Conservation (phyloP, 306 rosid genomes). For the Chamaecrista fasciculata region DNA sequence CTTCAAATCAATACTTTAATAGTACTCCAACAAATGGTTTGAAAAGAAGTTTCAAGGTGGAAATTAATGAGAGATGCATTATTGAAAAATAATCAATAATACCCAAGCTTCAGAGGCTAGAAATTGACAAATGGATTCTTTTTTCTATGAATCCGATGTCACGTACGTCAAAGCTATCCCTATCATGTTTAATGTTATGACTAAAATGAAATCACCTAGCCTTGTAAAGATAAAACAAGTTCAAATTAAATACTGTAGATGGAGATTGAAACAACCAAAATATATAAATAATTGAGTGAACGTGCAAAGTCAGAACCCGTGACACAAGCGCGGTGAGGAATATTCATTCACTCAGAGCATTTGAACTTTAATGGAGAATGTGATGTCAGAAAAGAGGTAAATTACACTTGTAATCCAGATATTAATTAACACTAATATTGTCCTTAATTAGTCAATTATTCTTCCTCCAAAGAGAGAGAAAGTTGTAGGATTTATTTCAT, state of each 20-base stretch:
- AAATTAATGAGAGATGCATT: not conserved
- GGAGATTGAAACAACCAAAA: not conserved
- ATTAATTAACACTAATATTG: too few species aligned
- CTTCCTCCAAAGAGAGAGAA: not conserved
- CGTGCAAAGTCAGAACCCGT: not conserved
- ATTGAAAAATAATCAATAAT: slow-evolving; percentile 6
- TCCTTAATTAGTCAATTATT: too few species aligned
- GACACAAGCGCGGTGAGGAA: not conserved
- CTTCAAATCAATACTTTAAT: too few species aligned
- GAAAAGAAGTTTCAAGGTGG: not conserved
- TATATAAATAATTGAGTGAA: not conserved
- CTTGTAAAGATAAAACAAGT: not conserved
- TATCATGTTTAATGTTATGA: not conserved
- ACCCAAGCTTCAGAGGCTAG: not conserved
- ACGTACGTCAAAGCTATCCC: slow-evolving; percentile 15
- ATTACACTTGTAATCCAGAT: too few species aligned
- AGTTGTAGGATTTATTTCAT: slow-evolving; percentile 5
- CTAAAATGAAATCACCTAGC: too few species aligned
- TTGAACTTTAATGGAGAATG: slow-evolving; percentile 6
- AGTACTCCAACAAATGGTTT: not conserved
- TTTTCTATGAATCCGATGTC: slow-evolving; percentile 2
- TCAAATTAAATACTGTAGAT: not conserved
- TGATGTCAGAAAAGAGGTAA: not conserved
- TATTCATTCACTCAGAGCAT: slow-evolving; percentile 1
- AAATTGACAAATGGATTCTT: not conserved